Evolutionary conservation across 2,329 filamentous ascomycete species (phyloP), one percentile per base, ranked within the genome.

Genomic region (Myrmaecium sp.): DNA sequence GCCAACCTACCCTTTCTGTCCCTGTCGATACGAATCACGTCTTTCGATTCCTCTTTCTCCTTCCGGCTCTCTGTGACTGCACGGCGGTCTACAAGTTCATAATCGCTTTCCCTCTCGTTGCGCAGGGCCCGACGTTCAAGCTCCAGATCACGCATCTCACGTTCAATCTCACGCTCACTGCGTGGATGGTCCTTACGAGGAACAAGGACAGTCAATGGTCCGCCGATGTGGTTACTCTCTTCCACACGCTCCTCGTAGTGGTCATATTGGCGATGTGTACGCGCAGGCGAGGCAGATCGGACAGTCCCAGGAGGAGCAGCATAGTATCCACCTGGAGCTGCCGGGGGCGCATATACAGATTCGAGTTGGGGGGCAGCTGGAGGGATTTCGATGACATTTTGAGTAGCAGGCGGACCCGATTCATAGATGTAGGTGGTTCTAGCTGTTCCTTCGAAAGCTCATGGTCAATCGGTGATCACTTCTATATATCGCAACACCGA

Each of bases 1-100:
- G 74, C 70, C 71, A 89, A 74, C 78, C 75, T 89, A 91, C 84
- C 83, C 83, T 80, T 89, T 64, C 76, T 76, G 58, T 94, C 82
- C 63, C 78, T 82, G 57, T 82, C 78, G 42, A 93, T 71, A 40
- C 76, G 64, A 35, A 78, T 60, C 28, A 73, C 53, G 32, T 71
- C 66, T 26, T 39, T 62, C 42, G 40, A 57, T 27, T 36, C 49
- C 30, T 36, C 72, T 51, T 40, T 60, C 49, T 38, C 73, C n/a
- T n/a, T 64, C 53, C 46, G 16, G 43, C 44, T n/a, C n/a, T n/a
- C n/a, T n/a, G n/a, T n/a, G n/a, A n/a, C n/a, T n/a, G n/a, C n/a
- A n/a, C n/a, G n/a, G 29, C 56, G 49, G 32, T 72, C 74, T 22
- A 79, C 49, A 23, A 79, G 62, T 17, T 80, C 73, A 28, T 71